Evolutionary conservation across 2,329 filamentous ascomycete genomes (phyloP).

Genomic region (Cladorrhinum sp.): DNA sequence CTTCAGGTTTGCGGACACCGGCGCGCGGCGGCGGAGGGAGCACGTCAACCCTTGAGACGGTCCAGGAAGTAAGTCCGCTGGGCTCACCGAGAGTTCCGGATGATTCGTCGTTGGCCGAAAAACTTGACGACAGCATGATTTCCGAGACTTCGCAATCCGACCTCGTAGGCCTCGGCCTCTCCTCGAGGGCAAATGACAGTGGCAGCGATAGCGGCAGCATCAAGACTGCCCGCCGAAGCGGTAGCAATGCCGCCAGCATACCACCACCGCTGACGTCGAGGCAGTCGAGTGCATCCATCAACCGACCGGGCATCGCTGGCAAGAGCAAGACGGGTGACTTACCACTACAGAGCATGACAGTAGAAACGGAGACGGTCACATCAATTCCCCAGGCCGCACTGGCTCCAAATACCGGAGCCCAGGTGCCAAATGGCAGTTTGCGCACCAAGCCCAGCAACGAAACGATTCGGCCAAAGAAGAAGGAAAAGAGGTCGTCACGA

Average conservation of each 20-base stretch:
- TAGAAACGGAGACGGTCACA: constrained; percentile 93
- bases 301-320: constrained; percentile 47
- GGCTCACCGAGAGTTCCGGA: constrained; percentile 59
- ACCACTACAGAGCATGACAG: constrained; percentile 88
- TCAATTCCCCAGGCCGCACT: constrained; percentile 84
- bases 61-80: constrained; percentile 82
- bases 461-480: constrained; percentile 90
- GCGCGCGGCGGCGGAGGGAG: constrained; percentile 57
- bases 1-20: constrained; percentile 57
- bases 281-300: constrained; percentile 67
- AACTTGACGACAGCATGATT: constrained; percentile 48
- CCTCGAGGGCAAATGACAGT: constrained; percentile 42
- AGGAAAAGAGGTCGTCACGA: constrained; percentile 75
- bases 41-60: constrained; percentile 73
- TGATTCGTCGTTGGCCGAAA: constrained; percentile 51
- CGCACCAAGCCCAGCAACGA: constrained; percentile 89
- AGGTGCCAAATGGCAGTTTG: constrained; percentile 67
- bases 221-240: constrained; percentile 42
- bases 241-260: constrained; percentile 37
- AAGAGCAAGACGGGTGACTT: constrained; percentile 71
- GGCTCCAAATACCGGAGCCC: constrained; percentile 60
- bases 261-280: constrained; percentile 52
- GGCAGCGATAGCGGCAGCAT: constrained; percentile 64
- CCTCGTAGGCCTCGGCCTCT: constrained; percentile 37
- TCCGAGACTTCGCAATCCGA: constrained; percentile 44